Base-by-base conservation (phyloP, 2,329 filamentous ascomycete species). In the Beauveria asiatica region DNA sequence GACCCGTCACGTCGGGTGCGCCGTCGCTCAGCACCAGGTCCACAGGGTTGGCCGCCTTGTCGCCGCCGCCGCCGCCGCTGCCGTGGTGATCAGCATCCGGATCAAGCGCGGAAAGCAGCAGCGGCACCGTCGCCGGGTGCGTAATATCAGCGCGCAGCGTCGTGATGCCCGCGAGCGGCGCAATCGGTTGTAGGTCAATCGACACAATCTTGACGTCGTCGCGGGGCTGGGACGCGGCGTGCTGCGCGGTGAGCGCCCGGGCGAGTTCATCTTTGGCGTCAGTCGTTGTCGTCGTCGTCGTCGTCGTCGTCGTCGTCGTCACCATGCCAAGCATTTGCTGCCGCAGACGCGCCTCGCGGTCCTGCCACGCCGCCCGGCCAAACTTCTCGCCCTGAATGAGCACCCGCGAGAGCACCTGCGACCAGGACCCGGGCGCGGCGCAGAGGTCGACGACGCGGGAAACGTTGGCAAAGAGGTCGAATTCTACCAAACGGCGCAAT, bases 141-240 rank as follows among this genome's bases (percentile, higher is more conserved):
- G 94, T 99, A 67, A 99, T 99, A 72, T 99, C 94, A 53, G 94
- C 94, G 69, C 92, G 88, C 16, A 99, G 82, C 11, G 90, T 96
- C 41, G 88, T 90, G 72, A 99, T 96, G 62, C 94, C 94, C 27
- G 94, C 89, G 5, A 99, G 81, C 6, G 93, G 91, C 63, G 89
- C 91, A 83, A 99, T 99, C 44, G 94, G 94, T 72, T 99, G 94
- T 41, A 99, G 78, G 69, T 99, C 94, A 61, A 99, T 95, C 0
- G 94, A 86, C 1, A 99, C 93, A 64, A 99, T 97, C 73, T 94
- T 93, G 70, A 97, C 90, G 67, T 91, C 86, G 58, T 86, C 77
- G 52, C 86, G 77, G 1, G 85, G 75, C 44, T 71, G 72, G 3
- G 69, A 63, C 42, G 74, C 67, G 27, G 71, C 67, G 21, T 70